Percentiles rank a stretch among this genome's conserved stretches.
phyloP scores from a whole-genome alignment of 441 rosid species.

The Pelargonium exstipulatum region DNA sequence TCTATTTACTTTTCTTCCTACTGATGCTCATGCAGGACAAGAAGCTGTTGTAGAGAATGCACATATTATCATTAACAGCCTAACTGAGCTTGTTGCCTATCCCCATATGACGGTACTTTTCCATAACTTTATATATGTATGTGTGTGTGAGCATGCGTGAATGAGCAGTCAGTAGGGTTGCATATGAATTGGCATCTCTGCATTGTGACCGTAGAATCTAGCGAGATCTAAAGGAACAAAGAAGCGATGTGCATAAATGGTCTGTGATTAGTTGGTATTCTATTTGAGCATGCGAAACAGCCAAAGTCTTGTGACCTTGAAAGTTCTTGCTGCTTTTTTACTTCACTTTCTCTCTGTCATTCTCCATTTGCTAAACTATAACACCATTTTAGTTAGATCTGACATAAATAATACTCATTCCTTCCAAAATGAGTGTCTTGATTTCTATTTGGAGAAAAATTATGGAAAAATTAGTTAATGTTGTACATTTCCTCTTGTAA shows the following conservation, averaged over 20 bases:
- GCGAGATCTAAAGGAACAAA: not conserved
- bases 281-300: not conserved
- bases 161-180: not conserved
- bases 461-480: too few relatives aligned
- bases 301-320: not conserved
- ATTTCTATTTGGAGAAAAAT: too few relatives aligned
- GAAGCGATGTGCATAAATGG: not conserved
- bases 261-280: not conserved
- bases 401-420: too few relatives aligned
- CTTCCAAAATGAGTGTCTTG: too few relatives aligned
- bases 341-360: too few relatives aligned
- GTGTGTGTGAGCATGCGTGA: not conserved
- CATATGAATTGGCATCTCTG: not conserved
- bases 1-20: not conserved
- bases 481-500: too few relatives aligned
- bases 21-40: conserved; percentile 42
- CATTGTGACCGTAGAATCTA: not conserved
- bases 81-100: conserved; percentile 41
- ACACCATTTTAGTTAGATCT: too few relatives aligned
- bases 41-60: conserved; percentile 56
- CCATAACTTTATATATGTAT: not conserved
- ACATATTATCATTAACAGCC: conserved; percentile 48
- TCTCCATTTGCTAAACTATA: not conserved
- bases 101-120: conserved; percentile 61
- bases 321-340: not conserved